Evolutionary conservation across 805 yeast genomes (phyloP), one percentile per base, ranked within the genome.

Genomic region (Monosporozyma unispora): DNA sequence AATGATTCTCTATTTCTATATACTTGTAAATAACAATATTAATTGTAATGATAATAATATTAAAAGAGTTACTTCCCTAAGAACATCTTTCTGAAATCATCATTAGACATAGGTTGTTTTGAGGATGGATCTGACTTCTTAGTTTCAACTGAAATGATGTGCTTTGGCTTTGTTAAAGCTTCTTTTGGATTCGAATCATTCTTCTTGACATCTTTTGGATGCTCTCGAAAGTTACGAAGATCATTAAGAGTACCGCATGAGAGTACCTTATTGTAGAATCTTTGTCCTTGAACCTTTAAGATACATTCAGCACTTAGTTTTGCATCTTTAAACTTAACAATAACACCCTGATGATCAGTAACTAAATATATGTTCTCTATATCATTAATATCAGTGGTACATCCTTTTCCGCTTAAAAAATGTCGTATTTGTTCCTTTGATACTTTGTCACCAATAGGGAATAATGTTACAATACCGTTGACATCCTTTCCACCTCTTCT

Each of bases 261-360:
- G 2, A 75, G 37, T 0, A 31, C 44, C 42, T 58, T 63, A 2
- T 67, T 72, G 16, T 73, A 72, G 16, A 76, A 67, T 10, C 50
- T 53, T 22, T 53, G 53, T 0, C 78, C 77, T 29, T 72, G 69
- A 14, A 78, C 53, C 11, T 60, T 56, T 63, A 82, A 57, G 0
- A 70, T 65, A 0, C 79, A 80, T 43, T 64, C 70, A 0, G 87
- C 87, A 1, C 83, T 78, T 44, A 71, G 72, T 7, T 63, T 56
- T 0, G 69, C 63, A 5, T 60, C 63, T 23, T 60, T 61, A 52
- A 77, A 77, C 52, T 75, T 76, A 3, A 82, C 69, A 28, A 81
- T 54, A 0, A 84, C 84, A 4, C 76, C 77, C 6, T 64, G 57
- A 18, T 62, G 56, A 21, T 72, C 76, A 0, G 82, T 74, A 35